Base-by-base conservation (phyloP, 495 filamentous ascomycete genomes). In the Podospora tetraspora region DNA sequence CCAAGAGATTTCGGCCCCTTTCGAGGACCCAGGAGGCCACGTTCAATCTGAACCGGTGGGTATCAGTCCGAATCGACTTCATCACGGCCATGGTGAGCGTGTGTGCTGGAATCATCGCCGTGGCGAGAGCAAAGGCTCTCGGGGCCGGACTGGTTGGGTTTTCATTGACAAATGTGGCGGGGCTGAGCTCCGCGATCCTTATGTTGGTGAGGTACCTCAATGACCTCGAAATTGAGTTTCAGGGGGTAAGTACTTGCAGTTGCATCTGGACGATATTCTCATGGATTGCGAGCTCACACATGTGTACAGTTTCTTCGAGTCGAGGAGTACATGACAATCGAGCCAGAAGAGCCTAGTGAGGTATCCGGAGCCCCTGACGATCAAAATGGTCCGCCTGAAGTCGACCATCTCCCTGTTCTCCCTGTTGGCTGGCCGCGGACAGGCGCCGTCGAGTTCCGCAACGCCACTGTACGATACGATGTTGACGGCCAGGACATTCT, bases 21-120 rank as follows among this genome's bases (percentile, higher is more conserved):
- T 76, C 77, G 24, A 77, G 76, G 5, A 73, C 80, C 5, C 72
- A 74, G 1, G 82, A 84, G 64, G 77, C 83, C 4, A 79, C 80
- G 21, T 83, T 79, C 65, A 84, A 84, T 70, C 78, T 79, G 64
- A 85, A 85, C 68, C 79, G 82, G 57, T 85, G 83, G 83, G 79
- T 85, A 3, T 76, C 81, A 2, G 74, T 85, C 7, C 79, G 82
- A 23, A 72, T 82, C 19, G 82, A 85, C 68, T 76, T 83, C 71
- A 78, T 81, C 66, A 81, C 82, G 1, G 81, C 83, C 8, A 68
- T 81, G 3, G 81, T 85, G 16, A 79, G 79, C 22, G 76, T 82
- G 5, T 76, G 75, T 12, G 83, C 82, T 0, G 82, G 82, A 34
- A 75, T 75, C 34, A 81, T 85, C 63, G 83, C 83, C 7, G 75